A percentile compares a stretch with the other conserved stretches of the same genome.
Conservation (phyloP, 1,284 basidiomycete genomes). For the Melanopsichium pennsylvanicum region DNA sequence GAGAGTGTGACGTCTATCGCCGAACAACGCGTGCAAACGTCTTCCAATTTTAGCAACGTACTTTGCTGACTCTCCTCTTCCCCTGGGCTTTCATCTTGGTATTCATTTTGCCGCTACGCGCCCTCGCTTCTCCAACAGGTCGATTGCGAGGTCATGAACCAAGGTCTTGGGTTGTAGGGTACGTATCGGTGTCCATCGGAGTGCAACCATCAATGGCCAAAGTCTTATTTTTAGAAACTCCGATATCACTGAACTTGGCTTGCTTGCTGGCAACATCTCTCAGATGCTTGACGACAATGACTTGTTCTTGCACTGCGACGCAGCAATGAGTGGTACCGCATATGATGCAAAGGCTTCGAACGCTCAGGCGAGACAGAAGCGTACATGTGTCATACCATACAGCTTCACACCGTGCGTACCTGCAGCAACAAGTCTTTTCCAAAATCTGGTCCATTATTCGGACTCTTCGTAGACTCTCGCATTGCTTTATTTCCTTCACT, state of each 20-base stretch:
- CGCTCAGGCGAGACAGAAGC: neutral
- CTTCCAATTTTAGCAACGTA: slow-evolving; percentile 1
- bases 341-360: neutral
- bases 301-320: neutral
- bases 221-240: no score
- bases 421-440: no score
- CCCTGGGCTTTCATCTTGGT: no score
- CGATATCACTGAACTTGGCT: no score
- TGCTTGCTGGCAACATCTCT: no score
- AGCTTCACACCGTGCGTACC: neutral
- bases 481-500: no score
- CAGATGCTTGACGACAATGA: no score
- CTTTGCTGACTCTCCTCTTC: neutral
- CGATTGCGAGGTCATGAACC: no score
- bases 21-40: neutral
- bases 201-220: no score
- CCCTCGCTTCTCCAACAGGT: neutral
- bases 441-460: slow-evolving; percentile 2
- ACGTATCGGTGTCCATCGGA: no score
- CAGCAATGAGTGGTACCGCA: neutral
- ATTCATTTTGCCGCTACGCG: neutral
- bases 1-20: slow-evolving; percentile 3
- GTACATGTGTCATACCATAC: neutral
- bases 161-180: no score
- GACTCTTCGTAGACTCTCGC: no score